Evolutionary conservation across 192 early-diverging fungal genomes (phyloP).

Genomic region (Chytriomyces sp.): DNA sequence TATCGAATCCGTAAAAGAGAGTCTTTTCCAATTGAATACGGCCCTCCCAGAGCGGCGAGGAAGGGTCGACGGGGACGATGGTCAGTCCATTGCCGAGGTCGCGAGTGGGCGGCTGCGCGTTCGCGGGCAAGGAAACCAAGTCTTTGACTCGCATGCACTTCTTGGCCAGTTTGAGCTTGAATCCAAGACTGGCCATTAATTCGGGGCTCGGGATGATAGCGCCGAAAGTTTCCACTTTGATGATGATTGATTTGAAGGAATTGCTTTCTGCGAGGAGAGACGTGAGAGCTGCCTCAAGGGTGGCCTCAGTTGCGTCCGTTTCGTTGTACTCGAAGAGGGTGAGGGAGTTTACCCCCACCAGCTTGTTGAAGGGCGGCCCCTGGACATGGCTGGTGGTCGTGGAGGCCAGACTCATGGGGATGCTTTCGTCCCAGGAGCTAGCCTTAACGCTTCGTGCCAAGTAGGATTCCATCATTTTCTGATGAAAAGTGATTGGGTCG

Average conservation of each 20-base stretch:
- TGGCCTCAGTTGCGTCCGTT: background rate
- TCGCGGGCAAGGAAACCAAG: too few species aligned
- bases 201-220: background rate
- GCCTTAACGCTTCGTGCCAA: background rate
- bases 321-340: background rate
- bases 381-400: background rate
- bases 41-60: background rate
- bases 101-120: background rate
- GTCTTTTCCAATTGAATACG: background rate
- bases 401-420: background rate
- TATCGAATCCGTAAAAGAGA: background rate
- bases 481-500: too few species aligned
- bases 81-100: background rate
- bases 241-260: background rate
- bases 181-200: background rate
- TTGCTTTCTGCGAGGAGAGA: background rate
- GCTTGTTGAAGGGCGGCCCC: background rate
- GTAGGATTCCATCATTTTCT: background rate
- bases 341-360: background rate
- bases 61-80: background rate
- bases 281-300: background rate
- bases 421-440: constrained; percentile 4
- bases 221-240: background rate
- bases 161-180: background rate
- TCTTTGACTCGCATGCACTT: background rate